A percentile compares a stretch with the other conserved stretches of the same genome.
These are phyloP conservation scores for Drosera capensis DNA, from an alignment of 148 eudicot species.

Conservation along the genomic window DNA sequence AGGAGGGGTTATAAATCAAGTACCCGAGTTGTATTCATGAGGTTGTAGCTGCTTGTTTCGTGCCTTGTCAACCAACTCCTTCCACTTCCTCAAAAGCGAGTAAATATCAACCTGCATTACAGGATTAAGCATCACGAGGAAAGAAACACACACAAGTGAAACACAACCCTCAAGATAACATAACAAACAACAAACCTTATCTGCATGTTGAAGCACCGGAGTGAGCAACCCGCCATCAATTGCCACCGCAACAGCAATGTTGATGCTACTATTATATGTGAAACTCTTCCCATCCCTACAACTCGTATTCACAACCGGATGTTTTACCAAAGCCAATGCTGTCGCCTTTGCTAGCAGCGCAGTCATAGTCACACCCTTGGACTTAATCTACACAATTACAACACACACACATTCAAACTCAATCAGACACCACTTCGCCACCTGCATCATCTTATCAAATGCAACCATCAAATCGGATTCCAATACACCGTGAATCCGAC, in stretches of 20 bases:
- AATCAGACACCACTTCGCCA: constrained; percentile 5
- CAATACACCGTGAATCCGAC: no score
- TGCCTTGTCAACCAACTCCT: constrained; percentile 95
- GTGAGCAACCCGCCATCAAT: constrained; percentile 86
- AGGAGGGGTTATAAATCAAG: background rate
- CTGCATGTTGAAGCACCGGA: constrained; percentile 87
- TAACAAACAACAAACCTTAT: constrained; percentile 36
- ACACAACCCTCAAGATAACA: background rate
- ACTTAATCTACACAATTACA: constrained; percentile 40
- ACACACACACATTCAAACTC: constrained; percentile 4
- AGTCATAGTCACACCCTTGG: constrained; percentile 95
- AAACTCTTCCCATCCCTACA: constrained; percentile 99
- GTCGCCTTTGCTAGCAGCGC: constrained; percentile 93
- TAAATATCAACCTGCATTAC: constrained; percentile 51
- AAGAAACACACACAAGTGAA: background rate
- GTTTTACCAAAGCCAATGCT: constrained; percentile 76
- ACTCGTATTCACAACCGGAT: constrained; percentile 85
- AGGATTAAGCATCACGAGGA: background rate
- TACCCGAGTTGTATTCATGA: constrained; percentile 66
- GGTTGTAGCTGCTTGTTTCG: constrained; percentile 81
- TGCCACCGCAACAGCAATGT: constrained; percentile 92
- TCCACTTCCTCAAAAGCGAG: constrained; percentile 79
- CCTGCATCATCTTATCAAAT: no score
- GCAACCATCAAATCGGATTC: no score
- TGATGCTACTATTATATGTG: constrained; percentile 74